Evolutionary conservation across 768 basidiomycete species (phyloP), one percentile per base, ranked within the genome.

Genomic region (Galerina marginata): DNA sequence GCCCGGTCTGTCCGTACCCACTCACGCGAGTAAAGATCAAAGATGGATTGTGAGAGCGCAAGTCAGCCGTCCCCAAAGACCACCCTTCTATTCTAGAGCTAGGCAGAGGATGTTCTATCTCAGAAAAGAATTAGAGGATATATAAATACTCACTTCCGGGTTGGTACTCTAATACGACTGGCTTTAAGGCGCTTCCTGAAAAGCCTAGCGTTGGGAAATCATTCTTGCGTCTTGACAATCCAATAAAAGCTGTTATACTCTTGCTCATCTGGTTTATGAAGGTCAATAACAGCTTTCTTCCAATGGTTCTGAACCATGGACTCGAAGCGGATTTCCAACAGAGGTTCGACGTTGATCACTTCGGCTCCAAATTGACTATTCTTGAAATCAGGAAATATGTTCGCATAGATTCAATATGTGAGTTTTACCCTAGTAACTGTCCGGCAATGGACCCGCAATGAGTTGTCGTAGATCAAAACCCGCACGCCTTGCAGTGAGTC

Each of bases 11-110:
- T 2, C 89, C 89, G 63, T 89, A 91, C 7, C 89, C 89, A 62
- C 87, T 88, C 20, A 91, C 86, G 62, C 95, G 93, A 6, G 95
- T 96, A 69, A 93, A 95, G 67, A 98, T 92, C 58, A 98, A 82
- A 54, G 87, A 88, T 0, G 93, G 91, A 66, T 96, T 96, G 61
- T 87, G 85, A n/a, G 85, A 86, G 20, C 83, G 84, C 4, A 90
- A 69, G 55, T 80, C 79, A 10, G 73, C 73, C 2, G 88, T 88
- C 5, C 86, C 87, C 38, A 90, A 75, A 1, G 77, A 77, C 88
- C 89, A 90, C 72, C 85, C 88, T 67, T 90, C 88, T 9, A 91
- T 67, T 90, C 88, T 9, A 91, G 78, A 1, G 88, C 89, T 90
- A 64, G 11, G 44, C 44, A 11, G 9, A 9, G 29, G 42, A 47